A percentile compares a stretch with the other conserved stretches of the same genome.
Conservation (phyloP, 805 yeast species). For the Yarrowia divulgata region DNA sequence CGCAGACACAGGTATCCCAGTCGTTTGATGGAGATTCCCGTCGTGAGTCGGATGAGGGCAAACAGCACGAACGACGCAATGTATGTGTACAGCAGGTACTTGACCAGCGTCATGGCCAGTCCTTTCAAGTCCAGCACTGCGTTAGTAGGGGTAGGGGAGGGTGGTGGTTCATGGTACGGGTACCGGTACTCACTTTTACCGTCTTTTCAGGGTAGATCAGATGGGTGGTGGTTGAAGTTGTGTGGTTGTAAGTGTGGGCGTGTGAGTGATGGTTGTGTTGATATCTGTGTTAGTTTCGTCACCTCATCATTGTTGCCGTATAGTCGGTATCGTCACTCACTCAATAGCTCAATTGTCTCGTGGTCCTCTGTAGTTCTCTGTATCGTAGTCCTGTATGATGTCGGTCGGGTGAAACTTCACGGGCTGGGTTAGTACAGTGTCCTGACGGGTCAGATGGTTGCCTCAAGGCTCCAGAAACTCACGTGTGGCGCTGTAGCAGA, state of each 20-base stretch:
- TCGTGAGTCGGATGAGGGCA: conserved; percentile 52
- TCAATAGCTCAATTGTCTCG: too few species aligned
- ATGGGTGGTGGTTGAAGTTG: too few species aligned
- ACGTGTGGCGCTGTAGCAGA: too few species aligned
- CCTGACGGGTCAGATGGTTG: not conserved
- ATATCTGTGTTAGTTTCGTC: too few species aligned
- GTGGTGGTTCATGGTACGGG: too few species aligned
- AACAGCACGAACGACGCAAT: conserved; percentile 49
- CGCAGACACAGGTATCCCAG: conserved; percentile 54
- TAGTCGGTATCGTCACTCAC: too few species aligned
- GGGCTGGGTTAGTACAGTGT: conserved; percentile 14
- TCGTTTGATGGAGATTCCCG: conserved; percentile 54
- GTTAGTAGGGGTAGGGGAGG: not conserved
- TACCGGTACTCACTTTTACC: conserved; percentile 11
- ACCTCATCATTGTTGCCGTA: too few species aligned
- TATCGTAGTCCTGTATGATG: not conserved
- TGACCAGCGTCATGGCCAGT: conserved; percentile 32
- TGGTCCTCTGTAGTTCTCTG: not conserved
- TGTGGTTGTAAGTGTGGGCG: too few species aligned
- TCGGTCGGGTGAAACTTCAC: not conserved
- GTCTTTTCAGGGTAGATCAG: not conserved
- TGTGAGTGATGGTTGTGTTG: too few species aligned
- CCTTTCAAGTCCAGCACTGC: conserved; percentile 28
- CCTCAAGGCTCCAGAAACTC: too few species aligned
- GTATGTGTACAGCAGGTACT: conserved; percentile 34